Evolutionary conservation across 2,329 filamentous ascomycete species (phyloP).

Genomic region (Paraphaeosphaeria sporulosa): DNA sequence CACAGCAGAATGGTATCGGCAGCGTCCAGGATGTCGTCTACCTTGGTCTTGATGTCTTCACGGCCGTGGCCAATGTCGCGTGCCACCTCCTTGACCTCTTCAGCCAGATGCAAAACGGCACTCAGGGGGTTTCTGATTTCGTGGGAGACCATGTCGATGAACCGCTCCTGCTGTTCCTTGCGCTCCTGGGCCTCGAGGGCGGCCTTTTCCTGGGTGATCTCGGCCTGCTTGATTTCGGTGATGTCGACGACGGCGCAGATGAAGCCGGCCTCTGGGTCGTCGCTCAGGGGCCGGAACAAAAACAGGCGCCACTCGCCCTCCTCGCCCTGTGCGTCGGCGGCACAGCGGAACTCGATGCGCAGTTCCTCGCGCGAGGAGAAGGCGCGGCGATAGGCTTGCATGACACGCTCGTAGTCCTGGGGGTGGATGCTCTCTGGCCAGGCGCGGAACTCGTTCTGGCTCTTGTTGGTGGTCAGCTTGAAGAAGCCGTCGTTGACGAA

Average conservation of each 20-base stretch:
- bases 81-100: conserved; percentile 51
- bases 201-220: conserved; percentile 51
- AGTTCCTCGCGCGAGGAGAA: conserved; percentile 50
- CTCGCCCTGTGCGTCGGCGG: conserved; percentile 39
- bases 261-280: conserved; percentile 53
- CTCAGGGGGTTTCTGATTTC: conserved; percentile 51
- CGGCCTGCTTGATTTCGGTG: conserved; percentile 54
- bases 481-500: conserved; percentile 58
- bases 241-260: conserved; percentile 58
- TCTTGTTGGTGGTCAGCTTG: conserved; percentile 53
- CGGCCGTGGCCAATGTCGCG: conserved; percentile 30
- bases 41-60: conserved; percentile 25
- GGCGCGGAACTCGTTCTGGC: conserved; percentile 50
- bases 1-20: conserved; percentile 53
- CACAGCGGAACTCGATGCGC: conserved; percentile 53
- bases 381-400: conserved; percentile 53
- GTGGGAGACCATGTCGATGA: conserved; percentile 56
- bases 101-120: conserved; percentile 53
- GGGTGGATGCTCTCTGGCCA: conserved; percentile 58
- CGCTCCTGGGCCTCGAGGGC: conserved; percentile 53
- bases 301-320: conserved; percentile 52
- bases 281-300: conserved; percentile 51
- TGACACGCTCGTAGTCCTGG: conserved; percentile 54
- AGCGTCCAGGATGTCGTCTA: conserved; percentile 44
- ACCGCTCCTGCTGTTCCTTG: conserved; percentile 56